These are phyloP conservation scores for Boletus edulis DNA, from an alignment of 768 basidiomycete species.

Conservation along the genomic window DNA sequence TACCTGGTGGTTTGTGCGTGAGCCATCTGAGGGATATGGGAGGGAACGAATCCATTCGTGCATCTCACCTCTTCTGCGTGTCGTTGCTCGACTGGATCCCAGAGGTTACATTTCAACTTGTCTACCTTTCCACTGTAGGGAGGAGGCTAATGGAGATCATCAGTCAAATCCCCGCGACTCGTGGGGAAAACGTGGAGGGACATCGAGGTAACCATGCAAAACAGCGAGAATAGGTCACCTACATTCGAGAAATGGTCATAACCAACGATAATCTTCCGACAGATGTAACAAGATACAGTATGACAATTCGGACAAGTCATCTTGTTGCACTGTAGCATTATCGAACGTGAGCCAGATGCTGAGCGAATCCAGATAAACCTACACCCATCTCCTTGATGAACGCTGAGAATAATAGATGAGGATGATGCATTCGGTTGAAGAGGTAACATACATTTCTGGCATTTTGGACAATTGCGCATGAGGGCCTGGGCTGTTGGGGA, in stretches of 20 bases:
- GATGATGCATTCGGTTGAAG: background rate
- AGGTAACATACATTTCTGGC: conserved; percentile 59
- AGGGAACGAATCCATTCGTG: background rate
- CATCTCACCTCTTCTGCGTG: conserved; percentile 61
- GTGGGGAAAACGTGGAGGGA: too few relatives aligned
- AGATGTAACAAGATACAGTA: conserved; percentile 82
- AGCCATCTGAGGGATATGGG: background rate
- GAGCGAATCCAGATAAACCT: conserved; percentile 3
- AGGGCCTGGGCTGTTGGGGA: conserved; percentile 61
- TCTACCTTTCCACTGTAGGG: conserved; percentile 21
- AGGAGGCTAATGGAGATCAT: conserved; percentile 19
- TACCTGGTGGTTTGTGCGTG: conserved; percentile 45
- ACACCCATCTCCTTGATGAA: conserved; percentile 82
- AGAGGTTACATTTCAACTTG: conserved; percentile 57
- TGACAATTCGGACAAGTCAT: conserved; percentile 77
- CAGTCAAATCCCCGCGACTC: background rate
- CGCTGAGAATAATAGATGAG: conserved; percentile 38
- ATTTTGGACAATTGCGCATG: conserved; percentile 87
- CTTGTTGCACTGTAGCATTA: conserved; percentile 77
- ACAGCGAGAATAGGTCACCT: conserved; percentile 12
- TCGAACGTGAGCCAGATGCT: background rate
- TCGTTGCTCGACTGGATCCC: conserved; percentile 65
- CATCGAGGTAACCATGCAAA: background rate
- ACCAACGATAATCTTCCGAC: conserved; percentile 66
- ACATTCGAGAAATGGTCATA: conserved; percentile 75